Conservation (phyloP, 2,329 filamentous ascomycete species). For the Fonsecaea monophora region DNA sequence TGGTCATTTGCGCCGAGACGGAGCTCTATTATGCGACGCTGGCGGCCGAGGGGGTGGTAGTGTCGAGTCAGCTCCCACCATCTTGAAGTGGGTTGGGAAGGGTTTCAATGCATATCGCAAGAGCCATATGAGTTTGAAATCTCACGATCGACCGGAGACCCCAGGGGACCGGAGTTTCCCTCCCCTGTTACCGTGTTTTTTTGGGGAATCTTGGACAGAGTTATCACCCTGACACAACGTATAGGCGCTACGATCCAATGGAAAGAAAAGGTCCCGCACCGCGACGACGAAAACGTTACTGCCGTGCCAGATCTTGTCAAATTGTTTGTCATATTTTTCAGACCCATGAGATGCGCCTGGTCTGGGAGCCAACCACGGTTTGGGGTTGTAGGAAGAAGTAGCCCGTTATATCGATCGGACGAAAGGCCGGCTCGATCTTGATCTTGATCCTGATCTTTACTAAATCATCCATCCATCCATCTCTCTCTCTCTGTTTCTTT, state of each 20-base stretch:
- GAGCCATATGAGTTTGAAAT: not conserved
- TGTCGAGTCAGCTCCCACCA: constrained; percentile 32
- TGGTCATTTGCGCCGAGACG: constrained; percentile 37
- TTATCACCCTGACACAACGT: not conserved
- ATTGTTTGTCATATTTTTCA: not conserved
- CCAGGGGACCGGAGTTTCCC: not conserved
- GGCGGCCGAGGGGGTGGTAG: constrained; percentile 31
- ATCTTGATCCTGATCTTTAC: too few species aligned
- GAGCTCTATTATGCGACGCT: constrained; percentile 35
- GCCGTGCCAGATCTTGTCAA: not conserved
- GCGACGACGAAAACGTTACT: not conserved
- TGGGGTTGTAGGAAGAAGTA: not conserved
- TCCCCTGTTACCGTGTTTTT: not conserved
- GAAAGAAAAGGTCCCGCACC: not conserved
- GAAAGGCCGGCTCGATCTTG: too few species aligned
- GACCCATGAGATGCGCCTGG: too few species aligned
- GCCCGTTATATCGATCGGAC: too few species aligned
- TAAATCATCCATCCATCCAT: too few species aligned
- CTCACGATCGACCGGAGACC: not conserved
- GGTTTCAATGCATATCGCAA: not conserved
- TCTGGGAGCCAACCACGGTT: not conserved
- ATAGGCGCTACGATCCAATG: not conserved
- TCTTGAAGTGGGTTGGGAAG: not conserved
- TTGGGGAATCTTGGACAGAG: not conserved
- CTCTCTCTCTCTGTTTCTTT: too few species aligned